Evolutionary conservation across 441 rosid genomes (phyloP).

Genomic region (Erysimum pusillum): DNA sequence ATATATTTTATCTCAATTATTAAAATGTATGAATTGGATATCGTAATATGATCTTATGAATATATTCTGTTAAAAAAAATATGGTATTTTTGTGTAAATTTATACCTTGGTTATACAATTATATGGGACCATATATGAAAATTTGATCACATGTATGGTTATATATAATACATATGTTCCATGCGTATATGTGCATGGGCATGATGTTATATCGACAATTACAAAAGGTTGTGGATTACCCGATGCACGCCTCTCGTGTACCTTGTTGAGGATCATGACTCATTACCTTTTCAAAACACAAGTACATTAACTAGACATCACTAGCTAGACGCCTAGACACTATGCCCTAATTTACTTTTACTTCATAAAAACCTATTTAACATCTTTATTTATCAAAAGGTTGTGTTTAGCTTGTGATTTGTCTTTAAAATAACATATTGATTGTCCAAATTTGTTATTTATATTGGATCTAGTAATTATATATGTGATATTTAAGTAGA

Average conservation of each 20-base stretch:
- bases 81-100: constrained; percentile 8
- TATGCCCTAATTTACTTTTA: constrained; percentile 24
- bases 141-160: constrained; percentile 13
- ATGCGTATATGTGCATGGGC: constrained; percentile 32
- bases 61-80: not conserved
- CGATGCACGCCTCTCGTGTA: constrained; percentile 44
- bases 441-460: not conserved
- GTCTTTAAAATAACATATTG: not conserved
- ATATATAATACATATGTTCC: constrained; percentile 17
- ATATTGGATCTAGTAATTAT: not conserved
- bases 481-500: constrained; percentile 4
- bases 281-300: constrained; percentile 32
- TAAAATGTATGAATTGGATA: too few species aligned
- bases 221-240: constrained; percentile 41
- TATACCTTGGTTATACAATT: not conserved
- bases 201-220: constrained; percentile 46
- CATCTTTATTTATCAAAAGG: not conserved
- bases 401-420: not conserved
- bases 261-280: constrained; percentile 31
- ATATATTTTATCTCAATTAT: not conserved
- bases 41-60: not conserved
- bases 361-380: constrained; percentile 7
- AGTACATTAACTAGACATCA: constrained; percentile 36
- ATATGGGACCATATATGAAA: constrained; percentile 11
- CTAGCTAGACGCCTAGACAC: not conserved